These are phyloP conservation scores for Clonostachys rhizophaga DNA, from an alignment of 2,329 filamentous ascomycete genomes.

Conservation along the genomic window DNA sequence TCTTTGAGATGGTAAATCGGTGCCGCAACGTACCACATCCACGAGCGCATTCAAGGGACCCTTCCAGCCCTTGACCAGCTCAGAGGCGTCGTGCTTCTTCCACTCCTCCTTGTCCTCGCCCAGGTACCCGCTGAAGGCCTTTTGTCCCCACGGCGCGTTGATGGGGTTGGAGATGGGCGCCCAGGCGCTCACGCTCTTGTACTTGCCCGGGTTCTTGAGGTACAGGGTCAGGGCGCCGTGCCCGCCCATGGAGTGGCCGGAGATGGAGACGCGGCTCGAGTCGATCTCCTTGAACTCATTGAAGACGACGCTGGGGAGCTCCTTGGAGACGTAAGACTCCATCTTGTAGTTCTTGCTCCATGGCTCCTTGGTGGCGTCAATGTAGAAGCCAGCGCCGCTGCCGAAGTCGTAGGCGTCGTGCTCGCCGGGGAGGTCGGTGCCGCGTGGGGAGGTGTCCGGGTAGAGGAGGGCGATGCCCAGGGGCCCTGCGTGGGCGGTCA, in stretches of 20 bases:
- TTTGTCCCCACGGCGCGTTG: constrained; percentile 88
- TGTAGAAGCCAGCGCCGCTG: constrained; percentile 87
- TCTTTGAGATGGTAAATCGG: too few relatives aligned
- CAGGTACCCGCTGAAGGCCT: constrained; percentile 90
- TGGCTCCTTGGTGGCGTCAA: constrained; percentile 75
- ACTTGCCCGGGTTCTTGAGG: constrained; percentile 85
- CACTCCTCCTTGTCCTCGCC: constrained; percentile 72
- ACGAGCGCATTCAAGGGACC: constrained; percentile 70
- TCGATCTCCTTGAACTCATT: constrained; percentile 68
- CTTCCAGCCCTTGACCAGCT: constrained; percentile 75
- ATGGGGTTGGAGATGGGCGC: constrained; percentile 85
- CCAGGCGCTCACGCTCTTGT: constrained; percentile 85
- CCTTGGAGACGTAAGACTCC: constrained; percentile 87
- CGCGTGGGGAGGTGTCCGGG: constrained; percentile 91
- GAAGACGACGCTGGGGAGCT: constrained; percentile 79
- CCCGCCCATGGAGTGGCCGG: constrained; percentile 95
- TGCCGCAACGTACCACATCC: constrained; percentile 64
- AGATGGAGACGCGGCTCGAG: constrained; percentile 67
- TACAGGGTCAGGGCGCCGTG: constrained; percentile 92
- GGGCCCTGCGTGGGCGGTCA: constrained; percentile 75
- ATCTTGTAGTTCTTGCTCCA: constrained; percentile 82
- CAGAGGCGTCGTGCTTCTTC: constrained; percentile 88
- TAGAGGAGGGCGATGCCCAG: constrained; percentile 89
- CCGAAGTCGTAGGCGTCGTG: constrained; percentile 91
- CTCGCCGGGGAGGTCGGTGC: constrained; percentile 76